Evolutionary conservation across 176 grass and related monocot genomes (phyloP).

Genomic region (Chloris gayana): DNA sequence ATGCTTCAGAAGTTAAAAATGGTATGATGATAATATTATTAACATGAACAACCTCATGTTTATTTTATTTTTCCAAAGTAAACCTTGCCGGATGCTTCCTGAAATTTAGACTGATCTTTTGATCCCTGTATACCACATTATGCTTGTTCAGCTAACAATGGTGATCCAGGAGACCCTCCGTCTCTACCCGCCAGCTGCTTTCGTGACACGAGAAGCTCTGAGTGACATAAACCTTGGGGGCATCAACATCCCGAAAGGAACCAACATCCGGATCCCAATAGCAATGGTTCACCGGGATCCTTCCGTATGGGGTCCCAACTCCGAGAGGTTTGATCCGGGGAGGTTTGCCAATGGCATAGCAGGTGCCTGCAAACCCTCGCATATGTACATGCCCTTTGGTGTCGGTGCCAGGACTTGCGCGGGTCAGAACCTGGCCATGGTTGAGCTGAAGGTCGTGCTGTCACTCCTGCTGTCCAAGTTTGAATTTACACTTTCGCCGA

Average conservation of each 20-base stretch:
- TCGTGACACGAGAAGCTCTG: constrained; percentile 53
- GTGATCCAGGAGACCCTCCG: constrained; percentile 90
- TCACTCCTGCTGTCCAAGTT: too few species aligned
- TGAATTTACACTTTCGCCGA: too few species aligned
- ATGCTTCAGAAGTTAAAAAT: constrained; percentile 65
- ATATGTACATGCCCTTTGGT: too few species aligned
- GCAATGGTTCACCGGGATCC: too few species aligned
- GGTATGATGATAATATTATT: constrained; percentile 33
- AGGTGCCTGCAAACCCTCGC: constrained; percentile 48
- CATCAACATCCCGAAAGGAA: constrained; percentile 60
- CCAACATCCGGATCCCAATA: too few species aligned
- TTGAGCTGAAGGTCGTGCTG: too few species aligned
- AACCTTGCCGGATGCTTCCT: neutral
- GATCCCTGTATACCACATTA: neutral
- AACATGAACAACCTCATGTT: neutral
- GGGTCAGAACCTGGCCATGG: too few species aligned
- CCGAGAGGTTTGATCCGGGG: too few species aligned
- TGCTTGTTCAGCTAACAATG: constrained; percentile 63
- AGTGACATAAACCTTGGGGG: constrained; percentile 48
- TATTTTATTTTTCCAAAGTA: neutral
- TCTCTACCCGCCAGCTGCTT: too few species aligned
- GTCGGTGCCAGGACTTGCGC: too few species aligned
- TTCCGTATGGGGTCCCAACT: too few species aligned
- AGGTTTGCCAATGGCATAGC: too few species aligned
- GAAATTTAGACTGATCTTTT: neutral